These are phyloP conservation scores for Monosporascus ibericus DNA, from an alignment of 2,329 filamentous ascomycete species.

Conservation along the genomic window DNA sequence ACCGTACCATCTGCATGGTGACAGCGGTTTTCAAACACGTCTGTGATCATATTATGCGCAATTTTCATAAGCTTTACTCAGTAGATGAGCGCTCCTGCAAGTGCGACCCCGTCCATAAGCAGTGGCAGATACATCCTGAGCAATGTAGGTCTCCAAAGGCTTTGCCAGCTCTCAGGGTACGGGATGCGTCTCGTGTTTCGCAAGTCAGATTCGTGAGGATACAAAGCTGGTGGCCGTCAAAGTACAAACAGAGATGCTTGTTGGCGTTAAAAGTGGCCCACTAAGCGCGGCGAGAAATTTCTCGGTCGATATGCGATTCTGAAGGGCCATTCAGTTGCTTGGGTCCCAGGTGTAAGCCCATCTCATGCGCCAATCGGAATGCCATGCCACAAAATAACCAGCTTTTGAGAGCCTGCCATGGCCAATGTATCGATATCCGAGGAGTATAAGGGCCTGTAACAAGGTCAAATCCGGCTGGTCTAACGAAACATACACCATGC, in stretches of 20 bases:
- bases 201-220: constrained; percentile 44
- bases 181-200: constrained; percentile 41
- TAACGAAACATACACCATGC: constrained; percentile 37
- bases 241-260: constrained; percentile 45
- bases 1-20: constrained; percentile 33
- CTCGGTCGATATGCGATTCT: constrained; percentile 35
- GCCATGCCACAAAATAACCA: constrained; percentile 49
- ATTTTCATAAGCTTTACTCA: constrained; percentile 43
- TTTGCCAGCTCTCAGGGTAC: constrained; percentile 43
- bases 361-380: constrained; percentile 44
- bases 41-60: constrained; percentile 42
- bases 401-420: constrained; percentile 40
- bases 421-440: constrained; percentile 42
- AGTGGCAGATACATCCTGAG: constrained; percentile 35
- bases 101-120: constrained; percentile 38
- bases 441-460: constrained; percentile 36
- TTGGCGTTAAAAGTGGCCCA: constrained; percentile 46
- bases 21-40: constrained; percentile 43
- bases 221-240: constrained; percentile 42
- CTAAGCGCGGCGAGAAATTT: constrained; percentile 42
- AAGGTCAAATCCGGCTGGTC: constrained; percentile 42
- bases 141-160: constrained; percentile 42
- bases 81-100: constrained; percentile 40
- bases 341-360: constrained; percentile 48
- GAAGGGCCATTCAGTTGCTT: constrained; percentile 38